Evolutionary conservation across 78 protist genomes (phyloP).

Genomic region (Dictyostelium capitatum): DNA sequence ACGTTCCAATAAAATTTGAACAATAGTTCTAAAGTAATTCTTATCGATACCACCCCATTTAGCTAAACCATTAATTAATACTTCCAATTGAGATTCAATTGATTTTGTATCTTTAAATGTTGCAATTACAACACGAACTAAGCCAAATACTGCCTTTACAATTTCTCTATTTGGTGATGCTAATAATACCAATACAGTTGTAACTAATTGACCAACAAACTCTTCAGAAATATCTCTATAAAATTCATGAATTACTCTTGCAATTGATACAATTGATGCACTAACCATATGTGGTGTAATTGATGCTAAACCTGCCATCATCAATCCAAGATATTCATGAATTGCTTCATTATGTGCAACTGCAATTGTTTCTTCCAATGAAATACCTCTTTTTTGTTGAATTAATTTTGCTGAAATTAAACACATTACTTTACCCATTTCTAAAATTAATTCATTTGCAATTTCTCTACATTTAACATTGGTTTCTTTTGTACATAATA

Average conservation of each 20-base stretch:
- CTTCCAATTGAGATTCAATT: constrained; percentile 42
- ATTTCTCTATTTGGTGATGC: constrained; percentile 48
- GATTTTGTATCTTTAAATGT: constrained; percentile 17
- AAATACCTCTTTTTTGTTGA: not conserved
- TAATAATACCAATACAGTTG: not conserved
- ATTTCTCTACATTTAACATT: constrained; percentile 39
- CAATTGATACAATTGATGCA: constrained; percentile 52
- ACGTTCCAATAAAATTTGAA: constrained; percentile 59
- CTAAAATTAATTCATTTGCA: constrained; percentile 59
- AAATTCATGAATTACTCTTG: constrained; percentile 47
- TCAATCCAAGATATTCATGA: constrained; percentile 31
- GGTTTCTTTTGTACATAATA: constrained; percentile 67
- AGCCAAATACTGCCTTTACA: constrained; percentile 58
- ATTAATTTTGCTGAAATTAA: constrained; percentile 8
- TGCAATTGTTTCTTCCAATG: constrained; percentile 5
- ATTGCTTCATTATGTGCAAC: not conserved
- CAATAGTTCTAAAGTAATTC: constrained; percentile 60
- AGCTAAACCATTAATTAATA: constrained; percentile 14
- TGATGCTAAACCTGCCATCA: constrained; percentile 63
- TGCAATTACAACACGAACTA: constrained; percentile 67
- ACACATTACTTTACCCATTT: constrained; percentile 56
- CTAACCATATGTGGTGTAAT: constrained; percentile 54
- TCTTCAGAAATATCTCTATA: not conserved
- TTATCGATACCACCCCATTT: constrained; percentile 56
- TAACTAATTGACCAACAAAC: not conserved